phyloP scores from a whole-genome alignment of 1,284 basidiomycete genomes.

The Butyriboletus appendiculatus region DNA sequence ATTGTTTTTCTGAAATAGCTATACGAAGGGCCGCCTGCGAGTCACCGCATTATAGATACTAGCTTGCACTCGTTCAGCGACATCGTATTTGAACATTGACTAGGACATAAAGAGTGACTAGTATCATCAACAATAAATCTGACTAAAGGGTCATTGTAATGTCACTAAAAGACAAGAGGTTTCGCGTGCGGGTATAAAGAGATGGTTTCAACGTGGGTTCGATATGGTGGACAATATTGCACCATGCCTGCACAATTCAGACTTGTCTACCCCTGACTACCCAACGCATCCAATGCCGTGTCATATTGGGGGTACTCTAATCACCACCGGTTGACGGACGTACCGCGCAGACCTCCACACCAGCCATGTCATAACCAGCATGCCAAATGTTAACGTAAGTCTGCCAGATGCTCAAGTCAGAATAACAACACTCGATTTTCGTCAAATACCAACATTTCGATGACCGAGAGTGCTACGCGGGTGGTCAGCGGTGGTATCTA shows the following conservation, averaged over 20 bases:
- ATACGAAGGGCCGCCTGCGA: no score
- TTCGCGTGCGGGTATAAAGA: slow-evolving; percentile 1
- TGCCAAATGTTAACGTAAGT: slow-evolving; percentile 45
- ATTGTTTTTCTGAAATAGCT: neutral
- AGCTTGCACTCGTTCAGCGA: neutral
- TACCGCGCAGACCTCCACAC: slow-evolving; percentile 49
- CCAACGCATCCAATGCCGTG: neutral
- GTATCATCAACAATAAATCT: slow-evolving; percentile 2
- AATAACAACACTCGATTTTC: neutral
- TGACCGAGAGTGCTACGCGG: slow-evolving; percentile 41
- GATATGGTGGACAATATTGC: neutral
- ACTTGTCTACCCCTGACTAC: slow-evolving; percentile 3
- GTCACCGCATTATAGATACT: no score
- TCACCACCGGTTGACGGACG: slow-evolving; percentile 31
- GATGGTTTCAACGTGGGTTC: neutral
- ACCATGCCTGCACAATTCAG: slow-evolving; percentile 4
- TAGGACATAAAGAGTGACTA: neutral
- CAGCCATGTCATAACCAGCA: slow-evolving; percentile 46
- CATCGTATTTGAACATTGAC: neutral
- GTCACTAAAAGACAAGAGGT: neutral
- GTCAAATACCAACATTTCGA: slow-evolving; percentile 44
- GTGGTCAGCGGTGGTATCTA: slow-evolving; percentile 10
- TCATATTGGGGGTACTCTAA: slow-evolving; percentile 30
- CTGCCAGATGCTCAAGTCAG: slow-evolving; percentile 26
- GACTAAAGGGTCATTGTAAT: slow-evolving; percentile 1